Evolutionary conservation across 805 yeast genomes (phyloP).

Genomic region (Saccharomyces paradoxus): DNA sequence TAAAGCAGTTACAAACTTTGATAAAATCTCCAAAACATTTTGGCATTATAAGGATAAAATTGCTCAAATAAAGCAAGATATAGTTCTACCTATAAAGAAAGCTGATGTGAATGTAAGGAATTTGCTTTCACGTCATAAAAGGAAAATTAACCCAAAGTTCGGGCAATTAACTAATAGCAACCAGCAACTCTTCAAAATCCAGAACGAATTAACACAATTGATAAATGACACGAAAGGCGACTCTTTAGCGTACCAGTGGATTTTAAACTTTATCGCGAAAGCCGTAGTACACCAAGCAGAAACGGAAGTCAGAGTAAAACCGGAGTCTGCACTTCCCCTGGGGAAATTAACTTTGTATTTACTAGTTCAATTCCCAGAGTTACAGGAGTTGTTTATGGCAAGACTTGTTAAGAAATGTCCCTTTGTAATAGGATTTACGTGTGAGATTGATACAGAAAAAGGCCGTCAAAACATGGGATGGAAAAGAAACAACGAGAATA

Average conservation of each 20-base stretch:
- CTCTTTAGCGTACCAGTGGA: constrained; percentile 58
- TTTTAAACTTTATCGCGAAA: constrained; percentile 75
- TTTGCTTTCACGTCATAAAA: constrained; percentile 48
- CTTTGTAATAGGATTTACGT: constrained; percentile 70
- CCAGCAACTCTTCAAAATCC: constrained; percentile 47
- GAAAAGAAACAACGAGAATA: constrained; percentile 42
- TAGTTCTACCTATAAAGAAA: constrained; percentile 48
- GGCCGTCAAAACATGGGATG: constrained; percentile 86
- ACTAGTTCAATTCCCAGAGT: constrained; percentile 40
- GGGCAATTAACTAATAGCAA: constrained; percentile 81
- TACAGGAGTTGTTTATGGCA: constrained; percentile 44
- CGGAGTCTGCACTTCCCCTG: constrained; percentile 71
- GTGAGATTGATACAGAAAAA: constrained; percentile 68
- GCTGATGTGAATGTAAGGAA: constrained; percentile 45
- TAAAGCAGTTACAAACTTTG: constrained; percentile 21
- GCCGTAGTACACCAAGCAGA: constrained; percentile 87
- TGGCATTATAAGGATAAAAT: constrained; percentile 45
- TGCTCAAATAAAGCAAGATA: constrained; percentile 47
- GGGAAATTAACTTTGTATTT: constrained; percentile 56
- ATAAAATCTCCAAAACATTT: constrained; percentile 37
- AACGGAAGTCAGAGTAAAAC: constrained; percentile 75
- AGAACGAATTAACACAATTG: constrained; percentile 42
- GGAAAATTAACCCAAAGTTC: constrained; percentile 78
- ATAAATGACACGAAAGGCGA: constrained; percentile 41
- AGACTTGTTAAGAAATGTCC: constrained; percentile 91